Conservation (phyloP, 2,329 filamentous ascomycete genomes). For the Phoma herbarum region DNA sequence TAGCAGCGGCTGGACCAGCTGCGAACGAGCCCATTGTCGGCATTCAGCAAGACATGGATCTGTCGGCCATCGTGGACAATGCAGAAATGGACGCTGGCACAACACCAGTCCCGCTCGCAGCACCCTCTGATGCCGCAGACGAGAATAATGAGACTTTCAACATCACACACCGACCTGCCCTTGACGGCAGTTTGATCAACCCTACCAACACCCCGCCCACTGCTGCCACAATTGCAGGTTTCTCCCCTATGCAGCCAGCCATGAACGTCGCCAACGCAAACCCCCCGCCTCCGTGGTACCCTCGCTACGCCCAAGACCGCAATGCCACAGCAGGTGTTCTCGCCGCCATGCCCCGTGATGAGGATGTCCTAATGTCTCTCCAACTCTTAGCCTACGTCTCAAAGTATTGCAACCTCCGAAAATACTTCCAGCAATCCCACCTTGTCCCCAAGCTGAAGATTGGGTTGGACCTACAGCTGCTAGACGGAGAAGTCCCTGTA, state of each 20-base stretch:
- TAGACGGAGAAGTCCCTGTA: slow-evolving; percentile 71
- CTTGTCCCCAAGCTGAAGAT: slow-evolving; percentile 92
- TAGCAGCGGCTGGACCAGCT: slow-evolving; percentile 76
- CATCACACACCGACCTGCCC: slow-evolving; percentile 83
- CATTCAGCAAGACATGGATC: slow-evolving; percentile 82
- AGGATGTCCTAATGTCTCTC: slow-evolving; percentile 97
- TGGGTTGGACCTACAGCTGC: slow-evolving; percentile 79
- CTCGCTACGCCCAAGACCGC: slow-evolving; percentile 81
- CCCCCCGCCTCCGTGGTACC: slow-evolving; percentile 80
- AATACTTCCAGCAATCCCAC: slow-evolving; percentile 95
- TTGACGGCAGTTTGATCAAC: slow-evolving; percentile 86
- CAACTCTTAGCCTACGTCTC: slow-evolving; percentile 97
- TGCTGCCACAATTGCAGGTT: slow-evolving; percentile 71
- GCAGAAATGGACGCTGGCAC: slow-evolving; percentile 77
- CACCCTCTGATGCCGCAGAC: slow-evolving; percentile 85
- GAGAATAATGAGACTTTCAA: slow-evolving; percentile 81
- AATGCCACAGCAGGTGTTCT: slow-evolving; percentile 73
- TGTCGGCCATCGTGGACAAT: slow-evolving; percentile 86
- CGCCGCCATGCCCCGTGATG: slow-evolving; percentile 92
- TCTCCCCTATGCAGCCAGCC: slow-evolving; percentile 76
- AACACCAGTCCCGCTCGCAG: slow-evolving; percentile 76
- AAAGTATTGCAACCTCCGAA: slow-evolving; percentile 95
- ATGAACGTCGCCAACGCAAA: slow-evolving; percentile 74
- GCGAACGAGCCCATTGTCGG: slow-evolving; percentile 75
- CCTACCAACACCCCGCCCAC: slow-evolving; percentile 67